Conservation (phyloP, 345 rosid genomes). For the Punica granatum region DNA sequence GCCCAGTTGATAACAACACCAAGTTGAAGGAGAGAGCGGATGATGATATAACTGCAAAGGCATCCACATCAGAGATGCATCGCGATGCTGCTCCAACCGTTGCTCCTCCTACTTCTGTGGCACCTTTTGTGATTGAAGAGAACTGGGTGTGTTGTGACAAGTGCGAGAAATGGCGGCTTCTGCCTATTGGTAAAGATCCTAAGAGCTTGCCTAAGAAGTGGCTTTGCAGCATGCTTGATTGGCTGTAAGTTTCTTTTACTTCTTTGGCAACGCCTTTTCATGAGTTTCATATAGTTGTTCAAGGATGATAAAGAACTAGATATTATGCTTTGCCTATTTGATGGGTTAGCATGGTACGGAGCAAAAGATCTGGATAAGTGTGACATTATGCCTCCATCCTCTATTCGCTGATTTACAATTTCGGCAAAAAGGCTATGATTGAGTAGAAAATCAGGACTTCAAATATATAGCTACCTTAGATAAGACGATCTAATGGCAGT, state of each 20-base stretch:
- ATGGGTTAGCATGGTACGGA: too few species aligned
- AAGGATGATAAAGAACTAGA: neutral
- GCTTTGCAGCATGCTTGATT: slow-evolving; percentile 87
- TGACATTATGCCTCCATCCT: neutral
- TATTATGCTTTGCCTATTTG: neutral
- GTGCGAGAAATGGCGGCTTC: slow-evolving; percentile 91
- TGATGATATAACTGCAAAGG: slow-evolving; percentile 26
- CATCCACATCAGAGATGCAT: slow-evolving; percentile 22
- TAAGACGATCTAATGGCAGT: neutral
- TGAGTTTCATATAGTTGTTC: neutral
- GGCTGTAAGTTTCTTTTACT: slow-evolving; percentile 31
- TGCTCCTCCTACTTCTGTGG: slow-evolving; percentile 30
- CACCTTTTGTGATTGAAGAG: slow-evolving; percentile 53
- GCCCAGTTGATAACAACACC: slow-evolving; percentile 32
- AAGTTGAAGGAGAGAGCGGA: slow-evolving; percentile 30
- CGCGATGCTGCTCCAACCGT: slow-evolving; percentile 17
- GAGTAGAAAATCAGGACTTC: neutral
- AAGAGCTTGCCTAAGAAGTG: slow-evolving; percentile 79
- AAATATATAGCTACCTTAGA: neutral
- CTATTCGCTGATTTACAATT: neutral
- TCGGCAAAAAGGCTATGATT: neutral
- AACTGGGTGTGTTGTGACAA: slow-evolving; percentile 89
- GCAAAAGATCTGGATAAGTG: too few species aligned
- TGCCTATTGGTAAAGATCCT: slow-evolving; percentile 67
- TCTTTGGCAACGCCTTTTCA: neutral